phyloP scores from a whole-genome alignment of 345 rosid genomes.

The Schrenkiella parvula region DNA sequence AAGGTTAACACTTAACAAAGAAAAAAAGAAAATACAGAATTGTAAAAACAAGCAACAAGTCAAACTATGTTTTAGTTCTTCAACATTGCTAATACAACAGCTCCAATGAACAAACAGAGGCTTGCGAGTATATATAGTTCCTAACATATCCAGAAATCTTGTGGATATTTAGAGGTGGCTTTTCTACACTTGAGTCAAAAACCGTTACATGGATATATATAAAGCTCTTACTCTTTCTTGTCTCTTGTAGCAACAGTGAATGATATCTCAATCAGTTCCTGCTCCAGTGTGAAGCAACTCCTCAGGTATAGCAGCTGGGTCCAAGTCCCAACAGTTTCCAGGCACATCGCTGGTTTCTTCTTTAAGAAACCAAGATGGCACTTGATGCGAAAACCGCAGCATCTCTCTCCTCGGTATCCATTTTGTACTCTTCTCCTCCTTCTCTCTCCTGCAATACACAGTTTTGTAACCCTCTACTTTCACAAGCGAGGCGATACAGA shows the following conservation, averaged over 20 bases:
- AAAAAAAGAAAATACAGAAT: background rate
- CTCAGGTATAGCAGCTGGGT: constrained; percentile 98
- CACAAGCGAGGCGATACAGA: constrained; percentile 67
- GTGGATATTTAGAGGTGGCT: constrained; percentile 31
- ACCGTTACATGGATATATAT: background rate
- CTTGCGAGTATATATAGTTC: constrained; percentile 24
- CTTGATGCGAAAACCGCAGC: constrained; percentile 89
- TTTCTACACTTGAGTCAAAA: constrained; percentile 30
- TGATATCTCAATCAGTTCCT: constrained; percentile 26
- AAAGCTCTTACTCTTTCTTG: constrained; percentile 27
- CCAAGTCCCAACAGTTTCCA: constrained; percentile 90
- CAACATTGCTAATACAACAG: constrained; percentile 32
- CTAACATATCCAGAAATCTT: constrained; percentile 24
- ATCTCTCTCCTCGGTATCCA: constrained; percentile 96
- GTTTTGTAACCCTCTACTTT: constrained; percentile 87
- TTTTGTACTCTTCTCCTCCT: constrained; percentile 45
- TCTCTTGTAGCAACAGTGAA: constrained; percentile 10
- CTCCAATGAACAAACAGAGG: constrained; percentile 25
- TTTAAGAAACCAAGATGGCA: constrained; percentile 82
- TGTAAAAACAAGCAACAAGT: constrained; percentile 18
- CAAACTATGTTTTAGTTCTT: constrained; percentile 20
- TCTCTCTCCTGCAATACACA: constrained; percentile 59
- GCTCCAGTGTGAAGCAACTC: constrained; percentile 62
- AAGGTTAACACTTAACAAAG: background rate
- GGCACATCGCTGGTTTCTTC: constrained; percentile 57